Evolutionary conservation across 139 green algal species (phyloP).

Genomic region (Spirogloea muscicola): DNA sequence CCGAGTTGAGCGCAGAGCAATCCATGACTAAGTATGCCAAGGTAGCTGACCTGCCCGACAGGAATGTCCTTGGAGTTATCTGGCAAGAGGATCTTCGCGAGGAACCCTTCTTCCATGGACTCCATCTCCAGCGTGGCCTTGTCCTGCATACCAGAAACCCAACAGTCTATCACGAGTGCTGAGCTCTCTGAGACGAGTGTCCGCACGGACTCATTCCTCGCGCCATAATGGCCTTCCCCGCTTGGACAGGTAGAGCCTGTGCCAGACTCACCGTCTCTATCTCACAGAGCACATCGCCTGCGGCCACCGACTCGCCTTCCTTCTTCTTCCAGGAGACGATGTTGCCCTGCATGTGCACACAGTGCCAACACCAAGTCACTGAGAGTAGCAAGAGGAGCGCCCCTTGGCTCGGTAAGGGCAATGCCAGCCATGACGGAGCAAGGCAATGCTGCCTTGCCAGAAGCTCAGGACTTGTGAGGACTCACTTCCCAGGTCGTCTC

Average conservation of each 20-base stretch:
- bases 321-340: conserved; percentile 79
- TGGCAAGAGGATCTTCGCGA: conserved; percentile 65
- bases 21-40: too few relatives aligned
- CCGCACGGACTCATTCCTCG: not conserved
- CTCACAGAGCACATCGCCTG: conserved; percentile 80
- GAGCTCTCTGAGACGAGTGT: not conserved
- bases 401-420: not conserved
- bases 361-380: not conserved
- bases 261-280: conserved; percentile 74
- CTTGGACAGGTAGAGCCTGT: not conserved
- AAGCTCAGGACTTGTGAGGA: too few relatives aligned
- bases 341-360: conserved; percentile 64
- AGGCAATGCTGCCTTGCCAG: not conserved
- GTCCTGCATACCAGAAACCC: conserved; percentile 55
- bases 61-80: conserved; percentile 67
- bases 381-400: not conserved
- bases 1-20: too few relatives aligned
- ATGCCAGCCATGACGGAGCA: not conserved
- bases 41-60: too few relatives aligned
- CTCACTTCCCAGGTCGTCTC: too few relatives aligned
- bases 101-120: conserved; percentile 62
- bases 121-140: conserved; percentile 71
- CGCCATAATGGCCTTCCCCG: not conserved
- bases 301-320: conserved; percentile 65
- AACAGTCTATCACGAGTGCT: not conserved